Evolutionary conservation across 257 asterid species (phyloP), one percentile per base, ranked within the genome.

Genomic region (Fraxinus americana): DNA sequence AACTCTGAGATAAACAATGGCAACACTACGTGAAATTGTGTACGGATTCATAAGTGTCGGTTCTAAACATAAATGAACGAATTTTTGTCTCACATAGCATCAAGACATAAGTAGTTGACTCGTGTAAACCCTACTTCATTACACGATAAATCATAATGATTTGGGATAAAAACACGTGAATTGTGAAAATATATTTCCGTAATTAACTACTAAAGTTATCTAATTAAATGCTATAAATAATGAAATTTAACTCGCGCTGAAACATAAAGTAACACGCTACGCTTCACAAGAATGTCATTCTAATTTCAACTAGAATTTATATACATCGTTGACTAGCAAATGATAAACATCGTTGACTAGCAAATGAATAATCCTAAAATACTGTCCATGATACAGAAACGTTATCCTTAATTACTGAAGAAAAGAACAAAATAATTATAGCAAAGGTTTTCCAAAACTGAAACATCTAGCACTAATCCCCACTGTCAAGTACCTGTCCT

Each of bases 401-500:
- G 8, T 35, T 35, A 35, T 35, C 3, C 27, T 25, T 25, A 25
- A 25, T 25, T 25, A 25, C 27, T 25, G 67, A n/a, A 1, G 34
- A 61, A 61, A 61, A 61, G 13, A 61, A 61, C 32, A 23, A 23
- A 61, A 4, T 61, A 61, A n/a, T 61, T 21, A 61, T 23, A n/a
- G 67, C 68, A 61, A 23, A 25, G 4, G 5, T 59, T 59, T 59
- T 39, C 45, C 45, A 39, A 52, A 52, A 52, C 21, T 17, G 25
- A 52, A 14, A 52, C 21, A 4, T 52, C 17, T 7, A 52, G n/a
- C 23, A 5, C 39, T 50, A 50, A 50, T 50, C n/a, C 61, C n/a
- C 61, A 50, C 61, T 17, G 87, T 78, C 23, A 25, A 48, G 89
- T 86, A 88, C 75, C 79, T 68, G 14, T 86, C 89, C 71, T 65